Evolutionary conservation across 331 rosid genomes (phyloP), one percentile per base, ranked within the genome.

Genomic region (Malus hybrid): DNA sequence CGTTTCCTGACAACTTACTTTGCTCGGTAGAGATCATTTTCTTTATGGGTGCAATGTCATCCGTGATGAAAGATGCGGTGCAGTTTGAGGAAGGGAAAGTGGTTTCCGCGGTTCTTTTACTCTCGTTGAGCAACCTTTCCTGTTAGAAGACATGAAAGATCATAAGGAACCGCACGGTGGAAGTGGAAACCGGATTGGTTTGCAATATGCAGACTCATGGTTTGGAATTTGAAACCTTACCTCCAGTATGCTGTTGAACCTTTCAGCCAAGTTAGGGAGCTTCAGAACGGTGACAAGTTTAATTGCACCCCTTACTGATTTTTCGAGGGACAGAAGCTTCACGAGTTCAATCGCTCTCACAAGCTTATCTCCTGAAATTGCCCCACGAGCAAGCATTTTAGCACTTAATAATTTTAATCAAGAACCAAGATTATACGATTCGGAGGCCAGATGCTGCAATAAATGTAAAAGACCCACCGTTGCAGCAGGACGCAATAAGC

Each of bases 401-500:
- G 24, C 16, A 16, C 46, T 65, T 54, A 24, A 19, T 52, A 28
- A 61, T 62, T 42, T 28, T 52, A 72, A 78, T 72, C 73, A 16
- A 78, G 69, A 83, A 71, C 71, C 44, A 50, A 48, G 55, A 64
- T 22, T 63, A 61, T 44, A 3, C 15, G 5, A 44, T 44, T 44
- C 0, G 50, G 42, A 72, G 34, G 33, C 56, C 12, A 61, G 61
- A 63, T 6, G 50, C 3, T 46, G n/a, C 20, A 65, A 65, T 73
- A 7, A 62, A 7, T 62, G 61, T 44, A 29, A 31, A 64, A n/a
- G 31, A 81, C 87, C 82, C 80, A 94, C 99, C 92, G 50, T 89
- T 87, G 83, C 99, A 92, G 90, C 99, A 95, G 56, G 99, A 89
- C 28, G 90, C 99, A 67, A 92, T 95, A 54, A 95, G 97, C 88